Evolutionary conservation across 2,329 filamentous ascomycete genomes (phyloP).

Genomic region (Arthroderma sp.): DNA sequence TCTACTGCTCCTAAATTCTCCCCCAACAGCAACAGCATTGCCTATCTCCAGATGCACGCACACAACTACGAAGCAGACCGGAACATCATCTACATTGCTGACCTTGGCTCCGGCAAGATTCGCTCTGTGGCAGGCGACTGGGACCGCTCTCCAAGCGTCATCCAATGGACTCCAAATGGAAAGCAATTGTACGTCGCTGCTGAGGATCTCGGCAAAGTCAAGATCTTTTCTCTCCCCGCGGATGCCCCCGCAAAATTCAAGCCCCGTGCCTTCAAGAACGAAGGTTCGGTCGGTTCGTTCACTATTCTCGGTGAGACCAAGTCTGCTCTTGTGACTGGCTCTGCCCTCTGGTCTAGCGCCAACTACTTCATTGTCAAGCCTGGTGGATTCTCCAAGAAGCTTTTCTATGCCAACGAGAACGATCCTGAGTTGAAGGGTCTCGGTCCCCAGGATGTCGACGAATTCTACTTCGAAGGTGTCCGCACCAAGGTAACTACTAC

Average conservation of each 20-base stretch:
- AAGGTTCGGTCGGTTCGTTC: conserved; percentile 19
- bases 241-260: conserved; percentile 20
- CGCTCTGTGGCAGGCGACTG: conserved; percentile 28
- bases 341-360: conserved; percentile 24
- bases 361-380: conserved; percentile 23
- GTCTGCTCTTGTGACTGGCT: conserved; percentile 21
- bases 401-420: conserved; percentile 27
- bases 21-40: conserved; percentile 54
- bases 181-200: conserved; percentile 58
- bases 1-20: conserved; percentile 59
- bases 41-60: conserved; percentile 66
- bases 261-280: conserved; percentile 25
- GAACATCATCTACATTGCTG: conserved; percentile 33
- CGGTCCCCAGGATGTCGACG: conserved; percentile 22
- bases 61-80: conserved; percentile 73
- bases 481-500: conserved; percentile 20
- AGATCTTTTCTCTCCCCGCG: conserved; percentile 24
- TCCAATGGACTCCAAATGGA: conserved; percentile 42
- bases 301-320: conserved; percentile 18
- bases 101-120: conserved; percentile 23
- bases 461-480: conserved; percentile 27
- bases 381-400: conserved; percentile 15
- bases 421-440: conserved; percentile 26
- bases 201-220: conserved; percentile 51
- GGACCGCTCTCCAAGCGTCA: conserved; percentile 40